A percentile compares a stretch with the other conserved stretches of the same genome.
Evolutionary conservation across 306 rosid genomes (phyloP).

Genomic region (Medicago arabica): DNA sequence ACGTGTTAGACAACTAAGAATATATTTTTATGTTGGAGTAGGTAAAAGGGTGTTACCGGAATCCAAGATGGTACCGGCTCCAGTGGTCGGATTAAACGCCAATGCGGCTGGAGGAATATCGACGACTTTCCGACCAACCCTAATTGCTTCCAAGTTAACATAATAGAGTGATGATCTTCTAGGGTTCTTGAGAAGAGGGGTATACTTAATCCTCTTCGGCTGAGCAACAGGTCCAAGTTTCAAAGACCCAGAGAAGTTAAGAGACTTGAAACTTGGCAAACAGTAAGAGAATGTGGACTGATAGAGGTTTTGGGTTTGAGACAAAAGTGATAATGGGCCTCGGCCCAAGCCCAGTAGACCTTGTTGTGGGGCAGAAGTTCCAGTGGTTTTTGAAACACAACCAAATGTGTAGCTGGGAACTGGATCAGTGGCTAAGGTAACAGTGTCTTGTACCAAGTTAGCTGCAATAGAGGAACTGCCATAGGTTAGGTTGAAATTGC

Average conservation of each 20-base stretch:
- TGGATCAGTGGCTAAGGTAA: slow-evolving; percentile 75
- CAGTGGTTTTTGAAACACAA: slow-evolving; percentile 70
- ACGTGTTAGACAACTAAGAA: too few relatives aligned
- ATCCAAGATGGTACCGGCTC: slow-evolving; percentile 85
- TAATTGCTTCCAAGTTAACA: slow-evolving; percentile 68
- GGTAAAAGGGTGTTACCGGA: slow-evolving; percentile 61
- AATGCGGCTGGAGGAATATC: slow-evolving; percentile 73
- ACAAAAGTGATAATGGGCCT: slow-evolving; percentile 78
- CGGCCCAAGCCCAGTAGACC: slow-evolving; percentile 95
- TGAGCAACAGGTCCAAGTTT: slow-evolving; percentile 87
- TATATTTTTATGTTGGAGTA: not conserved
- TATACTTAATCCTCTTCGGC: slow-evolving; percentile 82
- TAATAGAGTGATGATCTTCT: slow-evolving; percentile 87
- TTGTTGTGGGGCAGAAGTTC: slow-evolving; percentile 73
- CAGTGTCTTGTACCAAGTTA: slow-evolving; percentile 68
- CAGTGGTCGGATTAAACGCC: slow-evolving; percentile 77
- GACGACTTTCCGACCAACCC: slow-evolving; percentile 76
- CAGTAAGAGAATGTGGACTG: slow-evolving; percentile 93
- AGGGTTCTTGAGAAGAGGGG: slow-evolving; percentile 86
- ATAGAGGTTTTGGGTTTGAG: slow-evolving; percentile 81
- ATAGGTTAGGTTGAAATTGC: slow-evolving; percentile 80
- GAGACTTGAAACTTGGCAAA: slow-evolving; percentile 84
- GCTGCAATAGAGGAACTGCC: slow-evolving; percentile 75
- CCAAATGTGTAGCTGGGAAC: slow-evolving; percentile 74
- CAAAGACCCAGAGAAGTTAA: slow-evolving; percentile 82